Percentiles rank a stretch among this genome's conserved stretches.
Evolutionary conservation across 2,329 filamentous ascomycete species (phyloP).

Genomic region (Chaetomiaceae sp.): DNA sequence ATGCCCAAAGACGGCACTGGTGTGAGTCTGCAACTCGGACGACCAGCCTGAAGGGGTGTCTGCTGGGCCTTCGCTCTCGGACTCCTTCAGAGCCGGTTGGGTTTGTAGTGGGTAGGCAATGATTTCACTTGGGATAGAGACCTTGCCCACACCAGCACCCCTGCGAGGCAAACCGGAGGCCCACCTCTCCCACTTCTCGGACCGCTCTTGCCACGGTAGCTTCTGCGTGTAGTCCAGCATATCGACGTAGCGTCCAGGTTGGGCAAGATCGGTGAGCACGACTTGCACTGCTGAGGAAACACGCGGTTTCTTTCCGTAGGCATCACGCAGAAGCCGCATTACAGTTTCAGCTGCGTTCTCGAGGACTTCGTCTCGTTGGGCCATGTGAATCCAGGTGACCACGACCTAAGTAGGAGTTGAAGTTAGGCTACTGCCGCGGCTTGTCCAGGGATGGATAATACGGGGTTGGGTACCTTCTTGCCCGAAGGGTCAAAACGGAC

Average conservation of each 20-base stretch:
- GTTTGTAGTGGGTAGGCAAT: slow-evolving; percentile 20
- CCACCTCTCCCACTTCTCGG: slow-evolving; percentile 32
- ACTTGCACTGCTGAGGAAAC: slow-evolving; percentile 13
- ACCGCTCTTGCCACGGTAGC: slow-evolving; percentile 34
- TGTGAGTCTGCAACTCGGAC: slow-evolving; percentile 21
- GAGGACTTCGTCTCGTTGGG: slow-evolving; percentile 19
- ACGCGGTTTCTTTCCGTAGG: slow-evolving; percentile 23
- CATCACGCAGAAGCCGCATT: slow-evolving; percentile 38
- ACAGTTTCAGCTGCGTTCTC: slow-evolving; percentile 41
- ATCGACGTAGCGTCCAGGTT: slow-evolving; percentile 28
- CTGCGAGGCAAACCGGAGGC: slow-evolving; percentile 13
- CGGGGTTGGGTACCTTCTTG: slow-evolving; percentile 18
- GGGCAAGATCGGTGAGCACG: slow-evolving; percentile 19
- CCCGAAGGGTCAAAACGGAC: slow-evolving; percentile 30
- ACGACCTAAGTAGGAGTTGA: slow-evolving; percentile 21
- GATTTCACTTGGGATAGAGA: slow-evolving; percentile 9
- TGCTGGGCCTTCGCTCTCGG: neutral
- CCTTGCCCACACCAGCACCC: neutral
- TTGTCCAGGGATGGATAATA: neutral
- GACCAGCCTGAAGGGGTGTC: slow-evolving; percentile 15
- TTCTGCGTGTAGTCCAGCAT: slow-evolving; percentile 27
- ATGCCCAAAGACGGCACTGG: slow-evolving; percentile 46
- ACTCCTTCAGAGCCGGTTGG: neutral
- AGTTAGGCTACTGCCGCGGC: neutral
- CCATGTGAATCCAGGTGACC: slow-evolving; percentile 39